These are phyloP conservation scores for Entelexis paramagnoliae DNA, from an alignment of 1,139 yeast genomes.

Conservation along the genomic window DNA sequence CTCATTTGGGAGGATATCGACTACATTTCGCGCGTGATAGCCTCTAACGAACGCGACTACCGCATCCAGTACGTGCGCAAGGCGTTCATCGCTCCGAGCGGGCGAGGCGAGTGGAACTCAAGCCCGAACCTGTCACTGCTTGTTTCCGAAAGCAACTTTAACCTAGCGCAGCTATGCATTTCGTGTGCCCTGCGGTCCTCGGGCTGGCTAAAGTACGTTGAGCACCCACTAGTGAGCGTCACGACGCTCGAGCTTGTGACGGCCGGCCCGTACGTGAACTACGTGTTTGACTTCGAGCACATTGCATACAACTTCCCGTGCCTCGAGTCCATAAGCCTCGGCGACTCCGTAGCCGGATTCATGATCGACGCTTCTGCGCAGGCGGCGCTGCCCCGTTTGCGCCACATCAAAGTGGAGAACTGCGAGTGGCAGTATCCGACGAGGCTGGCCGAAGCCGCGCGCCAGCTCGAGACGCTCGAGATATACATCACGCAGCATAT, in stretches of 20 bases:
- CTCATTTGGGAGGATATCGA: slow-evolving; percentile 17
- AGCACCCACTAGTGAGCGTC: slow-evolving; percentile 10
- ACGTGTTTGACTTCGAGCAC: slow-evolving; percentile 22
- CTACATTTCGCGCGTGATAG: neutral
- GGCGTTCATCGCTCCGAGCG: slow-evolving; percentile 6
- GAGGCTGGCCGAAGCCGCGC: slow-evolving; percentile 12
- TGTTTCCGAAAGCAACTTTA: neutral
- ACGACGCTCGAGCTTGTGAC: slow-evolving; percentile 9
- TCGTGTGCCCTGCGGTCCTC: slow-evolving; percentile 12
- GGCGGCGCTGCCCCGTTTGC: slow-evolving; percentile 7
- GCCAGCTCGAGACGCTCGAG: slow-evolving; percentile 13
- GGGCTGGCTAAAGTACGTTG: slow-evolving; percentile 24
- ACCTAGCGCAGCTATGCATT: slow-evolving; percentile 1
- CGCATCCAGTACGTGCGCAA: neutral
- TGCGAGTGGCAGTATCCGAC: slow-evolving; percentile 24
- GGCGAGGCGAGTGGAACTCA: slow-evolving; percentile 19
- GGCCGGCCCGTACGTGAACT: slow-evolving; percentile 1
- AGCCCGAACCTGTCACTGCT: slow-evolving; percentile 12
- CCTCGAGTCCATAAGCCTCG: slow-evolving; percentile 12
- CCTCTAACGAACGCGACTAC: neutral
- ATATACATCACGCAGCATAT: slow-evolving; percentile 5
- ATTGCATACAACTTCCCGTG: slow-evolving; percentile 14
- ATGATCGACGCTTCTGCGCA: slow-evolving; percentile 11
- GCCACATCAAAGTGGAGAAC: slow-evolving; percentile 14
- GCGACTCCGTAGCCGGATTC: slow-evolving; percentile 13